Percentiles rank a stretch among this genome's conserved stretches.
These are phyloP conservation scores for Neotropicomus parvogracilis DNA, from an alignment of 1,284 basidiomycete species.

Conservation along the genomic window DNA sequence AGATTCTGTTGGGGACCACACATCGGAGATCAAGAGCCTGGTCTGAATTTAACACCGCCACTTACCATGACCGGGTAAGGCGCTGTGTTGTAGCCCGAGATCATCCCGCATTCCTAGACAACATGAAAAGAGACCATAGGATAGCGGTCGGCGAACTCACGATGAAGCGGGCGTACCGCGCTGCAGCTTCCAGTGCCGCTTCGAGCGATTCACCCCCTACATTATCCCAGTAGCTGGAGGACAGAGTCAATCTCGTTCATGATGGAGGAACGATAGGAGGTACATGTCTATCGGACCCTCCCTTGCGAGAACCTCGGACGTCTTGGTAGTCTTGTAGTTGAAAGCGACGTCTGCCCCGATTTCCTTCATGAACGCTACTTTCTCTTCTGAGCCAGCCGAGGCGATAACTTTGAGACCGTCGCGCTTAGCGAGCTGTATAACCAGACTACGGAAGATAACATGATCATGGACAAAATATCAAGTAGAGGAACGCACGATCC, in stretches of 20 bases:
- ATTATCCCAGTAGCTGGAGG: constrained; percentile 5
- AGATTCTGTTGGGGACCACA: constrained; percentile 3
- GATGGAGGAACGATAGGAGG: neutral
- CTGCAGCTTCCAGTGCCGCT: neutral
- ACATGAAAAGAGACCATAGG: neutral
- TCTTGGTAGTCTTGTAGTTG: constrained; percentile 9
- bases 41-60: neutral
- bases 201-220: constrained; percentile 6
- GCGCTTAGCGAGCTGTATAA: constrained; percentile 9
- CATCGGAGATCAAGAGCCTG: neutral
- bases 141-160: neutral
- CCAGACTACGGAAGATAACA: neutral
- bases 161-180: constrained; percentile 10
- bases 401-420: constrained; percentile 10
- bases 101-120: neutral
- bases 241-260: neutral
- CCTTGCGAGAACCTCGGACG: constrained; percentile 4
- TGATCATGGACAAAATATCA: constrained; percentile 5
- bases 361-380: constrained; percentile 35
- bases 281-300: constrained; percentile 9
- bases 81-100: neutral
- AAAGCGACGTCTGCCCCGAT: constrained; percentile 18
- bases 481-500: constrained; percentile 9
- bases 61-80: constrained; percentile 4
- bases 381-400: constrained; percentile 21